A percentile compares a stretch with the other conserved stretches of the same genome.
phyloP scores from a whole-genome alignment of 1,284 basidiomycete genomes.

The Xerocomus amazonicus region DNA sequence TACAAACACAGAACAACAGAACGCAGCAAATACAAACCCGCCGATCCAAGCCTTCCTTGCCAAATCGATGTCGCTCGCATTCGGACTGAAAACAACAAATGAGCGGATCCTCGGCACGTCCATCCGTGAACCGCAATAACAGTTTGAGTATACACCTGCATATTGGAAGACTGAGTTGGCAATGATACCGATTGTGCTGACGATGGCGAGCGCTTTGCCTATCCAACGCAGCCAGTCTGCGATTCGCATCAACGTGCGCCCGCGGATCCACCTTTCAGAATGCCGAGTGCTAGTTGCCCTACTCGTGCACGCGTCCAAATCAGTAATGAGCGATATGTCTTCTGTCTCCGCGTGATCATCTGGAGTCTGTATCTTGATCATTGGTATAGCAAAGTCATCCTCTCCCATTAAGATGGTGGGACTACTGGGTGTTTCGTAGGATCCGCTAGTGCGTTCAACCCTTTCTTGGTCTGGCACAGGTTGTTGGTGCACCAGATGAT shows the following conservation, averaged over 20 bases:
- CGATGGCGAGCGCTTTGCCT: constrained; percentile 24
- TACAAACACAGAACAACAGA: too few relatives aligned
- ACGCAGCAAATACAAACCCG: too few relatives aligned
- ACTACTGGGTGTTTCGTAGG: too few relatives aligned
- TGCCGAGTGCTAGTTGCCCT: background rate
- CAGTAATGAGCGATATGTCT: background rate
- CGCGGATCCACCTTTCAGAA: background rate
- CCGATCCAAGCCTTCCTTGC: too few relatives aligned
- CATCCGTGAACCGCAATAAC: constrained; percentile 23
- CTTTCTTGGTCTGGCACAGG: too few relatives aligned
- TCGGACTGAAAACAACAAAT: constrained; percentile 12
- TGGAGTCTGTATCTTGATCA: background rate
- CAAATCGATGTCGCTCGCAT: too few relatives aligned
- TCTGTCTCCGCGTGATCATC: background rate
- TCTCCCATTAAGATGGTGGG: too few relatives aligned
- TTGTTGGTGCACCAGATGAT: too few relatives aligned
- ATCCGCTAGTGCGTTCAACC: too few relatives aligned
- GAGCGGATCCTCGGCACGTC: constrained; percentile 2
- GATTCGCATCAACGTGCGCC: background rate
- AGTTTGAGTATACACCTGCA: constrained; percentile 19
- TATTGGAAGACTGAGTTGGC: constrained; percentile 1
- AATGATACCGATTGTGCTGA: constrained; percentile 23
- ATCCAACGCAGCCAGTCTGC: constrained; percentile 23
- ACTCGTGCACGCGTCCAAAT: background rate
- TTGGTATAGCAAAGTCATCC: background rate